Percentiles rank a stretch among this genome's conserved stretches.
Conservation (phyloP, 139 green algal genomes). For the Chlamydomonas sphaeroides region DNA sequence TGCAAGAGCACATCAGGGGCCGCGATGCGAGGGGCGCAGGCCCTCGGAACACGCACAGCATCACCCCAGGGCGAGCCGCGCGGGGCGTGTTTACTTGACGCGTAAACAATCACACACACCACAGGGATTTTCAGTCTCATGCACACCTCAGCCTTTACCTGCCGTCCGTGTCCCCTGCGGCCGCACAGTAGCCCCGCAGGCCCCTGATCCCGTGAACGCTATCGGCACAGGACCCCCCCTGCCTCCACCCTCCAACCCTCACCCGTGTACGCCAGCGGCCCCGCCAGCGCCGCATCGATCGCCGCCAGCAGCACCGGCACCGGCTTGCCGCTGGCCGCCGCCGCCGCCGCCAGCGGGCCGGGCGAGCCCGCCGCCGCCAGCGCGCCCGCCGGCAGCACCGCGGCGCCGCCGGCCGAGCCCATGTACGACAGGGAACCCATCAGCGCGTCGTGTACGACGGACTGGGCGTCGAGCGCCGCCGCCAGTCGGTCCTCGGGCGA, state of each 20-base stretch:
- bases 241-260: too few relatives aligned
- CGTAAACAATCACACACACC: too few relatives aligned
- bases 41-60: too few relatives aligned
- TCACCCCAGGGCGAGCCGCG: too few relatives aligned
- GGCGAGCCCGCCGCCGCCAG: not conserved
- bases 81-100: too few relatives aligned
- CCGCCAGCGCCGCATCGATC: conserved; percentile 3
- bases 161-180: too few relatives aligned
- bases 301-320: conserved; percentile 2
- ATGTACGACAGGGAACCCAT: not conserved
- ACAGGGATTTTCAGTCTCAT: too few relatives aligned
- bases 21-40: not conserved
- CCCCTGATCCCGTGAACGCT: too few relatives aligned
- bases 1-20: not conserved
- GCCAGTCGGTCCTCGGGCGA: not conserved
- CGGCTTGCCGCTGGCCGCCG: not conserved
- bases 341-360: not conserved
- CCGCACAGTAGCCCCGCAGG: too few relatives aligned
- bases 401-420: not conserved
- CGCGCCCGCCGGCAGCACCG: not conserved
- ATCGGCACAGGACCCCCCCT: too few relatives aligned
- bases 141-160: too few relatives aligned
- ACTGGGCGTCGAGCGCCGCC: conserved; percentile 4
- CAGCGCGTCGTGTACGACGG: not conserved
- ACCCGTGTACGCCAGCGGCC: conserved; percentile 8